Conservation (phyloP, 1,139 yeast species). For the Scheffersomyces lignicola region DNA sequence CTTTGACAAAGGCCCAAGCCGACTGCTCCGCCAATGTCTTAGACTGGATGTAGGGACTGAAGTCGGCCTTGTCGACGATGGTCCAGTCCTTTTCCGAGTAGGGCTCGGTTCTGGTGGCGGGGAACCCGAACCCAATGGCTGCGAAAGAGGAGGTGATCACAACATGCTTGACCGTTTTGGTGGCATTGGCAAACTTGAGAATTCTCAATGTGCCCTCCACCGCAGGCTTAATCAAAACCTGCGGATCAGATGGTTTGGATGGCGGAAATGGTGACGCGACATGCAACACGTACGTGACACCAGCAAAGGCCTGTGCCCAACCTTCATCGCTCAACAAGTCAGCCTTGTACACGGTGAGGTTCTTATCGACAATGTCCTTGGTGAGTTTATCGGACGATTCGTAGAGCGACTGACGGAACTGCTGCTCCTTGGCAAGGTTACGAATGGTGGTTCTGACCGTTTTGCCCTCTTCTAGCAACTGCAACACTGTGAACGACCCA, state of each 20-base stretch:
- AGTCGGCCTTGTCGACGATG: constrained; percentile 20
- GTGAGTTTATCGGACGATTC: neutral
- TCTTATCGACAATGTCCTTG: neutral
- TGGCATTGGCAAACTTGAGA: constrained; percentile 22
- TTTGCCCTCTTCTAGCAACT: constrained; percentile 4
- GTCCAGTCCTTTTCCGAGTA: constrained; percentile 28
- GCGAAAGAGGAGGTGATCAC: constrained; percentile 33
- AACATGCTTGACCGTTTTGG: constrained; percentile 26
- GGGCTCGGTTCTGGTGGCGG: constrained; percentile 4
- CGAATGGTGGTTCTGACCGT: constrained; percentile 2
- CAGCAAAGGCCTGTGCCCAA: constrained; percentile 1
- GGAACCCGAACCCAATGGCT: constrained; percentile 13
- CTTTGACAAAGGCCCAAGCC: constrained; percentile 51
- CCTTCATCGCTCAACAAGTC: constrained; percentile 5
- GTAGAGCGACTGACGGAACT: constrained; percentile 2
- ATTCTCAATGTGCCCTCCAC: constrained; percentile 34
- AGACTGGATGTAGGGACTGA: constrained; percentile 30
- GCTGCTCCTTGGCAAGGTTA: neutral
- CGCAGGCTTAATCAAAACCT: constrained; percentile 34
- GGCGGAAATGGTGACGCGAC: constrained; percentile 31
- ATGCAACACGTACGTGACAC: constrained; percentile 31
- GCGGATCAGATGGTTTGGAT: constrained; percentile 26
- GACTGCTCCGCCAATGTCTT: constrained; percentile 37
- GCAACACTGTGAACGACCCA: neutral
- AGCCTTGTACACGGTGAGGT: constrained; percentile 3